phyloP scores from a whole-genome alignment of 2,329 filamentous ascomycete species.

The Alternaria ventricosa region DNA sequence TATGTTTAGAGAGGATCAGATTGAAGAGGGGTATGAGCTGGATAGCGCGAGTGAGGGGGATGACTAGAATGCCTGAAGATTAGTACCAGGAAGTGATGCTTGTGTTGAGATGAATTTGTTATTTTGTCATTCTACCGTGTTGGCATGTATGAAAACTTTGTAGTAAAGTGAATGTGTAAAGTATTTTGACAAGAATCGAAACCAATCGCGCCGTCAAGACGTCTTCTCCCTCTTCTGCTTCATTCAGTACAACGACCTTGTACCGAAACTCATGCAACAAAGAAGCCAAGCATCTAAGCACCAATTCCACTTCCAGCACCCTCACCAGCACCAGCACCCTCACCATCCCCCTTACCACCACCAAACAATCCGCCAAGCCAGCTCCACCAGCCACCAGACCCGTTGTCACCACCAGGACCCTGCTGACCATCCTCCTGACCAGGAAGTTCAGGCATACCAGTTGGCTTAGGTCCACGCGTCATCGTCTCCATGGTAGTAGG shows the following conservation, averaged over 20 bases:
- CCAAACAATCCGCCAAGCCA: conserved; percentile 16
- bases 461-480: conserved; percentile 21
- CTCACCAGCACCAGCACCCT: neutral
- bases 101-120: neutral
- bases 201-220: neutral
- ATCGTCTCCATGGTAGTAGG: conserved; percentile 14
- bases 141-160: neutral
- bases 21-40: neutral
- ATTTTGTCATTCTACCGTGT: neutral
- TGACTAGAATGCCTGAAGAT: no score
- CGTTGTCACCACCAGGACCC: neutral
- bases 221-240: no score
- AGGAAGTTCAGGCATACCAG: conserved; percentile 7
- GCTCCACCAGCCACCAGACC: conserved; percentile 7
- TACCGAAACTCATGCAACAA: no score
- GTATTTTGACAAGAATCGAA: neutral
- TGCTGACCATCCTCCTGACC: neutral
- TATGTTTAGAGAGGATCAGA: neutral
- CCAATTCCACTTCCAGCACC: neutral
- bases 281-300: no score
- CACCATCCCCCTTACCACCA: neutral
- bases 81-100: no score
- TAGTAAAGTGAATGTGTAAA: neutral
- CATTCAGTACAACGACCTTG: no score
- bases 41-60: neutral